A percentile compares a stretch with the other conserved stretches of the same genome.
phyloP scores from a whole-genome alignment of 2,329 filamentous ascomycete species.

The Pyricularia sp. region DNA sequence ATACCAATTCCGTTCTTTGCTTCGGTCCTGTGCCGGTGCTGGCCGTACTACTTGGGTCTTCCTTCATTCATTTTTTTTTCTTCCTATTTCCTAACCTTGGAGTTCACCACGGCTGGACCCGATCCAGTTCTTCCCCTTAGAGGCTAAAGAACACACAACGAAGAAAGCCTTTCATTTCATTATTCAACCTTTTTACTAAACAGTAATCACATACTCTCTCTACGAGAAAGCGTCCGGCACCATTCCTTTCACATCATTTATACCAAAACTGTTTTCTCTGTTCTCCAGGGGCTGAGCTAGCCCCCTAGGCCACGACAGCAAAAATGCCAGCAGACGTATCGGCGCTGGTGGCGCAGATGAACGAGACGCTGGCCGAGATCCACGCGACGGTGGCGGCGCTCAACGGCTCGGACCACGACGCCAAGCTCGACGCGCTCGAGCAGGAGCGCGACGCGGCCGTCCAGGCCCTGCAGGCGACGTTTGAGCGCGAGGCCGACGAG shows the following conservation, averaged over 20 bases:
- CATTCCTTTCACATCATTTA: not conserved
- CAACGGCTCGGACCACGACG: conserved; percentile 21
- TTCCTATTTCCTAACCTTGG: not conserved
- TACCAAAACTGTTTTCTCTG: not conserved
- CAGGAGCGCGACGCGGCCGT: conserved; percentile 24
- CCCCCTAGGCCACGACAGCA: not conserved
- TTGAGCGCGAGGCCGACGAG: conserved; percentile 20
- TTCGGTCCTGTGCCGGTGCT: not conserved
- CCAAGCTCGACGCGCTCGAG: conserved; percentile 29
- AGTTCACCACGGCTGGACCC: not conserved
- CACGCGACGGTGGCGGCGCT: conserved; percentile 25
- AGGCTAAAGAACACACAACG: not conserved
- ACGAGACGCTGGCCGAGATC: conserved; percentile 29
- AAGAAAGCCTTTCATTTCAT: not conserved
- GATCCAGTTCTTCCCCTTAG: not conserved
- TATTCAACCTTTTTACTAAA: not conserved
- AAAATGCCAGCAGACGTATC: conserved; percentile 22
- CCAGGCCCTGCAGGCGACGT: conserved; percentile 20
- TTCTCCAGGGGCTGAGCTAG: not conserved
- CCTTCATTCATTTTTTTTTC: not conserved
- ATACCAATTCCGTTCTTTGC: not conserved
- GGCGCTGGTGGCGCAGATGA: conserved; percentile 30
- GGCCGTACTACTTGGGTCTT: not conserved
- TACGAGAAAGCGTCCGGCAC: not conserved
- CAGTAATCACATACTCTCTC: not conserved